phyloP scores from a whole-genome alignment of 108 stramenopile species.

The Nannochloropsis oceanica region DNA sequence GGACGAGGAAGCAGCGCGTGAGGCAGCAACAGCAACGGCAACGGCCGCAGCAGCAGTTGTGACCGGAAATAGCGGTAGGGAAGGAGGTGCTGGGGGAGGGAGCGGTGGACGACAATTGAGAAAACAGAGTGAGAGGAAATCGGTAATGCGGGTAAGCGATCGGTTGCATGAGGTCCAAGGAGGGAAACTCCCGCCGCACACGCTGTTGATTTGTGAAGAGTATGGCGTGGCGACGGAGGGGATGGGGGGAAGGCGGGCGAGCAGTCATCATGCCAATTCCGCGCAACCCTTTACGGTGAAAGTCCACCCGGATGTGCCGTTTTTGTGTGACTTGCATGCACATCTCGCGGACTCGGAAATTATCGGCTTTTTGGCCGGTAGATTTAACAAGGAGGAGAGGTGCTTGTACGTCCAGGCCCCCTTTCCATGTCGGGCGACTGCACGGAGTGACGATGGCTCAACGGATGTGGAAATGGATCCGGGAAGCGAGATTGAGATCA shows the following conservation, averaged over 20 bases:
- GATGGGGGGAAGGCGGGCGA: not conserved
- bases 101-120: not conserved
- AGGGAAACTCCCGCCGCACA: not conserved
- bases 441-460: constrained; percentile 34
- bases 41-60: not conserved
- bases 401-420: constrained; percentile 45
- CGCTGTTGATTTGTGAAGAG: not conserved
- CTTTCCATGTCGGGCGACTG: constrained; percentile 42
- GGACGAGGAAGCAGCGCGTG: not conserved
- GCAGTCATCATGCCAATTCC: not conserved
- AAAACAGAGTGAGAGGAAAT: not conserved
- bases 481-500: constrained; percentile 37
- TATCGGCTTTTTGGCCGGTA: constrained; percentile 49
- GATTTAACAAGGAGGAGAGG: constrained; percentile 26
- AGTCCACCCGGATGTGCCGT: constrained; percentile 36
- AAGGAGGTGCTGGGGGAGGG: not conserved
- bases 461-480: constrained; percentile 59
- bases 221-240: not conserved
- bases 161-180: not conserved
- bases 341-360: constrained; percentile 48
- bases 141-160: not conserved
- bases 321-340: constrained; percentile 45
- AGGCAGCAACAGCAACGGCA: not conserved
- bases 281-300: not conserved
- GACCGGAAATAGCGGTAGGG: not conserved